Evolutionary conservation across 129 eudicot genomes (phyloP), one percentile per base, ranked within the genome.

Genomic region (Arctium minus): DNA sequence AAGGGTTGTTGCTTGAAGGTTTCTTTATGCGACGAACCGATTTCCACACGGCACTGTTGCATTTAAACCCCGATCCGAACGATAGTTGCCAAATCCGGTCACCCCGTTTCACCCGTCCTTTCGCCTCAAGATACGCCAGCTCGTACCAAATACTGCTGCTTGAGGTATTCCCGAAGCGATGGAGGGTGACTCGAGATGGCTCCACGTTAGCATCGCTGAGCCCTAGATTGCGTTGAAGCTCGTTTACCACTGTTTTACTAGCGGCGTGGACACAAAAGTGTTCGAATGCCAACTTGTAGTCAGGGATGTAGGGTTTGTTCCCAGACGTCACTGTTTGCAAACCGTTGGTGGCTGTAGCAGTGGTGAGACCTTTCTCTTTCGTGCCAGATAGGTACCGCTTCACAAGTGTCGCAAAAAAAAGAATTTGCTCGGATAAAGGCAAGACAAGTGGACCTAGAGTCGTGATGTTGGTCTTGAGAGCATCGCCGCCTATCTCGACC

Each of bases 91-190:
- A 96, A 10, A 96, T 79, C 11, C 99, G 92, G 17, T 96, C 96
- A 0, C 98, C 98, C 69, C 93, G 70, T 81, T 81, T 89, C 31
- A 96, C 83, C 13, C 80, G 84, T 36, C 89, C 97, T 84, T 93
- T 93, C 0, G 98, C 98, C 76, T 96, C 99, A n/a, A 96, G 82
- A 81, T 93, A 96, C 0, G 99, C 99, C 72, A 96, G 65, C 80
- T 96, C 94, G 46, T 96, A 96, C 99, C 99, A 96, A 38, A 96
- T 96, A 80, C 98, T 96, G 86, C 99, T 96, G 81, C 97, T 92
- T 3, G 99, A 96, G 1, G 94, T 93, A 89, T 96, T 96, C 39
- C 99, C 99, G 22, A 96, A 96, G 0, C 99, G 91, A 15, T 93
- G 94, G 67, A 96, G 80, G 5, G 99, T 90, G 65, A 87, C 90